Conservation (phyloP, 2,329 filamentous ascomycete species). For the Domatiomyces globalis region DNA sequence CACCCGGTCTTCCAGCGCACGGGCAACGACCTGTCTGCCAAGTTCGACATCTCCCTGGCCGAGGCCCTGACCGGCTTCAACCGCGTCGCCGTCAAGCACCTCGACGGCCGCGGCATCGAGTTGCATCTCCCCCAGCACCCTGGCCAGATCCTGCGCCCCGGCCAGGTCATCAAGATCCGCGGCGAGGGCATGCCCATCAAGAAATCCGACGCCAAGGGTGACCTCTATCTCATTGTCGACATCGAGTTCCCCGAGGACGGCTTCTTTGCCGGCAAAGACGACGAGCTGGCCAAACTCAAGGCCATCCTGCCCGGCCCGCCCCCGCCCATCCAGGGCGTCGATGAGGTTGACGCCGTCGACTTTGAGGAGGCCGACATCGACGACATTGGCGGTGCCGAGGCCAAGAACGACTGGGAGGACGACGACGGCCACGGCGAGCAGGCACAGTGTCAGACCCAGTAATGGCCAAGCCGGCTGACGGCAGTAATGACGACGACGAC, state of each 20-base stretch:
- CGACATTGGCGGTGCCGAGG: conserved; percentile 39
- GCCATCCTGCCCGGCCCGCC: conserved; percentile 59
- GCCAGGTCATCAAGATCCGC: conserved; percentile 68
- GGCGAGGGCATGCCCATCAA: conserved; percentile 95
- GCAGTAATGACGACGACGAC: neutral
- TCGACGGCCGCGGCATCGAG: conserved; percentile 82
- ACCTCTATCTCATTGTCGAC: conserved; percentile 74
- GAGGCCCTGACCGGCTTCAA: conserved; percentile 85
- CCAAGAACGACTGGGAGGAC: conserved; percentile 33
- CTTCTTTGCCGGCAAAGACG: conserved; percentile 58
- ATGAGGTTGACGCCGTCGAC: conserved; percentile 73
- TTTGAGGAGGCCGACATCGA: conserved; percentile 77
- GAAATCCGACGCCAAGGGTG: conserved; percentile 66
- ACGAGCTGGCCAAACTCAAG: conserved; percentile 53
- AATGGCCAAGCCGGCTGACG: conserved; percentile 8
- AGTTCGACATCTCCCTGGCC: conserved; percentile 63
- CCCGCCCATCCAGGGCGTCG: conserved; percentile 46
- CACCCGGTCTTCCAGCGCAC: conserved; percentile 73
- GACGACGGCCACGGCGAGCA: conserved; percentile 34
- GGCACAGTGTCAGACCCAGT: conserved; percentile 38
- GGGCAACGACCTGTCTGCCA: conserved; percentile 69
- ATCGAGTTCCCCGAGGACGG: conserved; percentile 78
- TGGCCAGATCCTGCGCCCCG: conserved; percentile 69
- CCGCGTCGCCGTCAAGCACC: conserved; percentile 75
- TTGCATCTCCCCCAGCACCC: conserved; percentile 60